A percentile compares a stretch with the other conserved stretches of the same genome.
Evolutionary conservation across 139 green algal species (phyloP).

Genomic region (Pseudopediastrum boryanum): DNA sequence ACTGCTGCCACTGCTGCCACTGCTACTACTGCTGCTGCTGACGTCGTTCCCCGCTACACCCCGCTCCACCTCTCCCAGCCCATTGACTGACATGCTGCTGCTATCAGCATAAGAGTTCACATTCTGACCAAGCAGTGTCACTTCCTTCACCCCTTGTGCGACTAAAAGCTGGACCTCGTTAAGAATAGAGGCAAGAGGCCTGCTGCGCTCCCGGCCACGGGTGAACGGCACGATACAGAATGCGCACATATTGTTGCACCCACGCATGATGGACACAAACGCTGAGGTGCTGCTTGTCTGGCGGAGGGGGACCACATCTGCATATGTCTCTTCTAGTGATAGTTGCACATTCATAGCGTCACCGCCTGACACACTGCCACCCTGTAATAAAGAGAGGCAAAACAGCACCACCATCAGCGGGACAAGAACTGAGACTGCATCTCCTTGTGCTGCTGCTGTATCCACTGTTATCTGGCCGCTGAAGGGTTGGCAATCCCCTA

Average conservation of each 20-base stretch:
- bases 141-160: conserved; percentile 74
- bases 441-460: no score
- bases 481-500: no score
- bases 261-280: conserved; percentile 88
- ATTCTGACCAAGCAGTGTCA: conserved; percentile 91
- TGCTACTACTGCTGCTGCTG: not conserved
- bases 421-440: no score
- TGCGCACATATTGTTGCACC: conserved; percentile 93
- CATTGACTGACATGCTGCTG: not conserved
- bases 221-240: conserved; percentile 84
- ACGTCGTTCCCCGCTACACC: not conserved
- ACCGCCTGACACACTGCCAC: not conserved
- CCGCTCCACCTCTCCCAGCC: not conserved
- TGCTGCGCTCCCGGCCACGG: conserved; percentile 80
- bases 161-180: conserved; percentile 67
- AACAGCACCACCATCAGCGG: no score
- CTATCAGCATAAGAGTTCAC: conserved; percentile 89
- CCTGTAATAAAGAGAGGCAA: conserved; percentile 38
- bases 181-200: conserved; percentile 71
- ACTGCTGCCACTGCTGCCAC: not conserved
- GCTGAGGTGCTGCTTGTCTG: conserved; percentile 44
- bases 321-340: conserved; percentile 87
- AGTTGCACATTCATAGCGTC: conserved; percentile 86
- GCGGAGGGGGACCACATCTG: conserved; percentile 82
- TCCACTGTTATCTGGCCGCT: no score